Evolutionary conservation across 225 moss, liverwort and hornwort genomes (phyloP), one percentile per base, ranked within the genome.

Genomic region (Neckera pumila): DNA sequence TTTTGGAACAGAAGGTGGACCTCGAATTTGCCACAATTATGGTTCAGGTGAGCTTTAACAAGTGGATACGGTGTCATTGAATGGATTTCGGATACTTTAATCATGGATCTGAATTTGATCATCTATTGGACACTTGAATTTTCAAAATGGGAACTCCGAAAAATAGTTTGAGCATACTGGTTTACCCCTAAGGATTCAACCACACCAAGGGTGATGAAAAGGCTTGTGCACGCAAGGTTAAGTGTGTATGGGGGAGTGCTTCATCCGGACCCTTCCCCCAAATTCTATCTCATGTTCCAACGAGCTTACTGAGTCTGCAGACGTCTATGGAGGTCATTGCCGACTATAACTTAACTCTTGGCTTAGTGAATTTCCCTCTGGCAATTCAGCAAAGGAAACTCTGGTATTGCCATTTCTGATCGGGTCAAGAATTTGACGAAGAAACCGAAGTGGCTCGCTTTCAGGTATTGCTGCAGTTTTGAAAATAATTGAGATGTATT

Each of bases 21-120:
- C 89, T 97, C 86, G 97, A 95, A 89, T 98, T 97, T 92, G 98
- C 98, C 53, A 95, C 98, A 60, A 94, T 97, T 76, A 96, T 98
- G 98, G 94, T 98, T 77, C 98, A 98, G 98, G 98, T 97, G 83
- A 83, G 67, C 53, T 76, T 89, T 77, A 15, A 53, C 73, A 38
- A 79, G 42, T 85, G 79, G 51, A 69, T 54, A 72, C 28, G 38
- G 40, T 80, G 31, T 63, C 43, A 78, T 64, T 73, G 43, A 62
- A 21, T n/a, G 72, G 10, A 61, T 78, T 70, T 34, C 17, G 61
- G 70, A 27, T 83, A 73, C 78, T 63, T 45, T 20, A 40, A 62
- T 64, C 54, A 42, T 42, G 40, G 38, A 54, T 77, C 31, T 76
- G n/a, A 76, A 38, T 47, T 85, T 49, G 26, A 63, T 63, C 45